Evolutionary conservation across 257 asterid genomes (phyloP).

Genomic region (Eustoma russellianum): DNA sequence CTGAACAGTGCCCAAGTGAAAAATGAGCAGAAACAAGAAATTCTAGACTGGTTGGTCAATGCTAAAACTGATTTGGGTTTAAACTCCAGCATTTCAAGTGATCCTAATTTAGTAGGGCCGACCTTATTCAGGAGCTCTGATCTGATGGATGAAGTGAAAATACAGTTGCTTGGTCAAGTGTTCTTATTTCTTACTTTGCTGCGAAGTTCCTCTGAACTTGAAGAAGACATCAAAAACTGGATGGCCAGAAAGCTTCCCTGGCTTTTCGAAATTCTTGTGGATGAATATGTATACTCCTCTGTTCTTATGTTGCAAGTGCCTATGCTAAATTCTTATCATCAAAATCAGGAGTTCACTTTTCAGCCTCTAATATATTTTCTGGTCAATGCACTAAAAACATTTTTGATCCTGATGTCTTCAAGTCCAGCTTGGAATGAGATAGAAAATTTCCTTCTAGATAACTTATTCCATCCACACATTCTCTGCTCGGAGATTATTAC

Average conservation of each 20-base stretch:
- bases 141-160: conserved; percentile 36
- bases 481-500: conserved; percentile 72
- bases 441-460: conserved; percentile 59
- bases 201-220: conserved; percentile 60
- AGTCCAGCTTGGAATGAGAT: conserved; percentile 63
- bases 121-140: conserved; percentile 34
- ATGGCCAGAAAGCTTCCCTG: conserved; percentile 75
- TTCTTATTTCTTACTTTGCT: conserved; percentile 54
- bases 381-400: conserved; percentile 63
- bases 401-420: conserved; percentile 63
- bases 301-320: conserved; percentile 49
- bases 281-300: conserved; percentile 57
- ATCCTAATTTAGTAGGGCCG: conserved; percentile 22
- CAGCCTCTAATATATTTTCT: conserved; percentile 50
- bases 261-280: conserved; percentile 59
- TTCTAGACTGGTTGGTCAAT: conserved; percentile 69
- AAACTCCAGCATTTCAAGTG: conserved; percentile 8
- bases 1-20: conserved; percentile 60
- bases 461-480: conserved; percentile 80
- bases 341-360: conserved; percentile 39
- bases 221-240: conserved; percentile 50
- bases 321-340: conserved; percentile 21
- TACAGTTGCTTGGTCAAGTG: conserved; percentile 50
- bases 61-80: conserved; percentile 20
- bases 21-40: conserved; percentile 51